phyloP scores from a whole-genome alignment of 345 rosid species.

The Aegle marmelos region DNA sequence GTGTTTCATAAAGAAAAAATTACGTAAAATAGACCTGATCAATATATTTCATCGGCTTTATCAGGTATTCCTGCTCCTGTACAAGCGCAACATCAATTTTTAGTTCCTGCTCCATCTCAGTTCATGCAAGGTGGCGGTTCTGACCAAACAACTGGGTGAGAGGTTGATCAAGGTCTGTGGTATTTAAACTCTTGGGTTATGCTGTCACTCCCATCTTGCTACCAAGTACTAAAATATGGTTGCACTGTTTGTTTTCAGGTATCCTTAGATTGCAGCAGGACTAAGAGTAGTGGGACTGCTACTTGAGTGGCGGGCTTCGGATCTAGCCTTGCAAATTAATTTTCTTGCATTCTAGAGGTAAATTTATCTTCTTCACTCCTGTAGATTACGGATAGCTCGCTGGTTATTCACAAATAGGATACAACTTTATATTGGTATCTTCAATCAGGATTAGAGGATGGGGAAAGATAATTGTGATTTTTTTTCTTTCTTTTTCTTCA shows the following conservation, averaged over 20 bases:
- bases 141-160: slow-evolving; percentile 85
- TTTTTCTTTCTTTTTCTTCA: not conserved
- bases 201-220: slow-evolving; percentile 1
- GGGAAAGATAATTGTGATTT: too few species aligned
- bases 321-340: slow-evolving; percentile 78
- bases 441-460: not conserved
- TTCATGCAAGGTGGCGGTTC: slow-evolving; percentile 77
- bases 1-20: not conserved
- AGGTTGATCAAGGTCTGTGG: slow-evolving; percentile 48
- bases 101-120: slow-evolving; percentile 75
- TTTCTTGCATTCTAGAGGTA: slow-evolving; percentile 87
- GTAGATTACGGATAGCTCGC: not conserved
- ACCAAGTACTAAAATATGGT: not conserved
- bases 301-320: slow-evolving; percentile 79
- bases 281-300: slow-evolving; percentile 78
- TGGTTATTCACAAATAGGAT: not conserved
- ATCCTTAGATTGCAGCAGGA: slow-evolving; percentile 74
- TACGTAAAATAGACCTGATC: slow-evolving; percentile 7
- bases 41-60: slow-evolving; percentile 2
- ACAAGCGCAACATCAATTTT: slow-evolving; percentile 63
- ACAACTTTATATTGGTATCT: not conserved
- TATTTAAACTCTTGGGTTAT: not conserved
- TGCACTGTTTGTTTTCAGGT: slow-evolving; percentile 32
- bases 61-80: slow-evolving; percentile 49
- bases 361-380: not conserved